Evolutionary conservation across 2,329 filamentous ascomycete species (phyloP).

Genomic region (Colletotrichum gigasporum): DNA sequence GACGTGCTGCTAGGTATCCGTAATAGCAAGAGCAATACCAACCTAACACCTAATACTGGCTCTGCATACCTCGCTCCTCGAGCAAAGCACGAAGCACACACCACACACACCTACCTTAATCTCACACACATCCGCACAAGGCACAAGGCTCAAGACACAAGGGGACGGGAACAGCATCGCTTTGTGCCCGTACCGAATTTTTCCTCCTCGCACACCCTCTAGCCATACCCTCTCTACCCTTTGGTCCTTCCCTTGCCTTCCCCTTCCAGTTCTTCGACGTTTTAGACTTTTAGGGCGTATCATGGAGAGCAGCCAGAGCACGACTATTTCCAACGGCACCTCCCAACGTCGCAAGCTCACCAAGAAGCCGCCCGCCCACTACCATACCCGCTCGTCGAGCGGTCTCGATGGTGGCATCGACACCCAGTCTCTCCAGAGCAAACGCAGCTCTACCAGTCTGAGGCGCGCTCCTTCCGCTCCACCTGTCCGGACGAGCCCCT

Average conservation of each 20-base stretch:
- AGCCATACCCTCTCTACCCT: conserved; percentile 27
- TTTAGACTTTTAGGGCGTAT: conserved; percentile 40
- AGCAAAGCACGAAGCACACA: background rate
- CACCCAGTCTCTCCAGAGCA: conserved; percentile 66
- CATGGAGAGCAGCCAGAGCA: conserved; percentile 57
- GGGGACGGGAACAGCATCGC: conserved; percentile 6
- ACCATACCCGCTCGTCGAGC: conserved; percentile 55
- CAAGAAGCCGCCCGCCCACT: conserved; percentile 67
- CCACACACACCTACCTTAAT: too few relatives aligned
- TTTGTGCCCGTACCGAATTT: conserved; percentile 18
- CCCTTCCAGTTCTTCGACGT: conserved; percentile 27
- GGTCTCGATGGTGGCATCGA: conserved; percentile 64
- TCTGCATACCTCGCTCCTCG: background rate
- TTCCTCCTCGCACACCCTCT: conserved; percentile 33
- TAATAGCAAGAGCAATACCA: too few relatives aligned
- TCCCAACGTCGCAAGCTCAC: conserved; percentile 69
- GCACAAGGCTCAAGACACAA: conserved; percentile 7
- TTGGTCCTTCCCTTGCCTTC: conserved; percentile 1
- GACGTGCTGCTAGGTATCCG: too few relatives aligned
- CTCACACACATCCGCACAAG: background rate
- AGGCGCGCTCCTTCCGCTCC: conserved; percentile 70
- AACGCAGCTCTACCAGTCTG: conserved; percentile 71
- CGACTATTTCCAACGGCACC: conserved; percentile 51
- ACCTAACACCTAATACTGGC: too few relatives aligned
- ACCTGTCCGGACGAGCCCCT: conserved; percentile 54